phyloP scores from a whole-genome alignment of 2,329 filamentous ascomycete genomes.

The Microdochium nivale region DNA sequence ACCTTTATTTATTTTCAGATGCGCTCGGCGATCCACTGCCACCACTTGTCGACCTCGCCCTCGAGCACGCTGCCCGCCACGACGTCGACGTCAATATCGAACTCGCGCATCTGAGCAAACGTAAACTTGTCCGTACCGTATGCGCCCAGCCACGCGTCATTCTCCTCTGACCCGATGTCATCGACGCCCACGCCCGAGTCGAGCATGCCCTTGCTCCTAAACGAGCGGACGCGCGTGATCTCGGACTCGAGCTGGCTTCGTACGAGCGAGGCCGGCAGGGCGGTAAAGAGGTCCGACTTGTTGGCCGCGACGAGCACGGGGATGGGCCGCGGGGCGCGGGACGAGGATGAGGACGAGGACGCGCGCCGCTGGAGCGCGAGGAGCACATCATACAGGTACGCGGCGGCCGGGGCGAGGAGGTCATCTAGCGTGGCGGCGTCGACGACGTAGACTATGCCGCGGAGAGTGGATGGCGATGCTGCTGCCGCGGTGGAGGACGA shows the following conservation, averaged over 20 bases:
- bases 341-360: conserved; percentile 39
- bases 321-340: conserved; percentile 50
- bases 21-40: conserved; percentile 77
- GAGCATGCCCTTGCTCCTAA: conserved; percentile 71
- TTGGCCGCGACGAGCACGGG: conserved; percentile 84
- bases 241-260: conserved; percentile 70
- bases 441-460: conserved; percentile 76
- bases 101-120: conserved; percentile 77
- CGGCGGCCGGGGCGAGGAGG: conserved; percentile 62
- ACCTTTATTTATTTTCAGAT: conserved; percentile 39
- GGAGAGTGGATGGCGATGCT: conserved; percentile 8
- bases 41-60: conserved; percentile 73
- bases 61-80: conserved; percentile 64
- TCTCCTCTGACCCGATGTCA: conserved; percentile 55
- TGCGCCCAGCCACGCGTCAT: conserved; percentile 78
- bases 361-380: conserved; percentile 70
- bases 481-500: not conserved
- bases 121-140: conserved; percentile 69
- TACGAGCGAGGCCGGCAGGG: conserved; percentile 70
- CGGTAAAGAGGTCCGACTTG: conserved; percentile 93
- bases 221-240: conserved; percentile 67
- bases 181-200: conserved; percentile 69
- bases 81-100: conserved; percentile 70
- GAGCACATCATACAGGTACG: conserved; percentile 85
- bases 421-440: conserved; percentile 66